Evolutionary conservation across 495 filamentous ascomycete genomes (phyloP).

Genomic region (Penicillium angulare): DNA sequence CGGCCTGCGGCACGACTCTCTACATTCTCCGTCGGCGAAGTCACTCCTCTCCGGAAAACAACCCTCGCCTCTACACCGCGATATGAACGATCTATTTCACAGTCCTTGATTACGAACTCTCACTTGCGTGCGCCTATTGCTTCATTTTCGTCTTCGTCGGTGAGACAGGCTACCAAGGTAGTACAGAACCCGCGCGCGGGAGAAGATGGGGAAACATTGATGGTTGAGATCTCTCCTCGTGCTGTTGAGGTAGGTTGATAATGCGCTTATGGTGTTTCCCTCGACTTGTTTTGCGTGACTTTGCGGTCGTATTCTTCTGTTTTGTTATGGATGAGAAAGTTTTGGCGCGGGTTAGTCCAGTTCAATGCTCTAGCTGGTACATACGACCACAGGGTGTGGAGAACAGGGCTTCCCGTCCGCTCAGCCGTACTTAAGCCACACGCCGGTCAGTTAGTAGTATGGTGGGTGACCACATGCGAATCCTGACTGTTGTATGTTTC

Average conservation of each 20-base stretch:
- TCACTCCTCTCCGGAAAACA: constrained; percentile 13
- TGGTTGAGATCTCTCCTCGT: constrained; percentile 73
- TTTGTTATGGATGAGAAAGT: background rate
- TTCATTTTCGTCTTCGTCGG: constrained; percentile 33
- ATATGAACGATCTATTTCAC: background rate
- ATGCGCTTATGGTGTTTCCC: constrained; percentile 1
- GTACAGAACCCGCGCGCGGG: constrained; percentile 38
- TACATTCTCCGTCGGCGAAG: constrained; percentile 30
- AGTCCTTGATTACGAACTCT: background rate
- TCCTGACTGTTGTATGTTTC: constrained; percentile 51
- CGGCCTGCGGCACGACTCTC: constrained; percentile 31
- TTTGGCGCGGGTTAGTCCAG: constrained; percentile 10
- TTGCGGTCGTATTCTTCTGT: constrained; percentile 4
- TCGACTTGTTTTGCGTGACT: constrained; percentile 2
- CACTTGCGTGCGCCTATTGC: constrained; percentile 17
- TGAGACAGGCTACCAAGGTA: constrained; percentile 30
- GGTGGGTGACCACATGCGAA: constrained; percentile 53
- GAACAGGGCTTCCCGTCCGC: constrained; percentile 51
- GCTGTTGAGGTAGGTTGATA: constrained; percentile 67
- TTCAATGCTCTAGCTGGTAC: constrained; percentile 16
- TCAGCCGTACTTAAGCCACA: constrained; percentile 53
- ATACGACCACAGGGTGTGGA: constrained; percentile 53
- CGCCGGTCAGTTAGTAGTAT: constrained; percentile 50
- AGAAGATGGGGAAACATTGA: constrained; percentile 79
- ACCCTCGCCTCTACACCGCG: constrained; percentile 3